Evolutionary conservation across 2,329 filamentous ascomycete species (phyloP).

Genomic region (Penicillium digitatum): DNA sequence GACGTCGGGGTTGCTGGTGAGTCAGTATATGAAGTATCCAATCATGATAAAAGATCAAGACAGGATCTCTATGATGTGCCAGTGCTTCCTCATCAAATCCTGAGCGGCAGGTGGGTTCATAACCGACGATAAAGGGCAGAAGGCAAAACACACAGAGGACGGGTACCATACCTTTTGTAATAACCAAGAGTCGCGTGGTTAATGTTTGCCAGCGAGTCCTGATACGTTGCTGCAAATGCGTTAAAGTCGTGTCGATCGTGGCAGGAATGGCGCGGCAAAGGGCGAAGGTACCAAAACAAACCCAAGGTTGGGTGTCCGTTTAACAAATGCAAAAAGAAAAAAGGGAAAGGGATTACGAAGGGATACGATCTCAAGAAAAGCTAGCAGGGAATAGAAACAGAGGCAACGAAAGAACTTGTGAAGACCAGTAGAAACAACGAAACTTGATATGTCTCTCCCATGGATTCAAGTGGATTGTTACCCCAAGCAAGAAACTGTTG

Average conservation of each 20-base stretch:
- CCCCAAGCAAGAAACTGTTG: conserved; percentile 27
- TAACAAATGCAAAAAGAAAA: conserved; percentile 6
- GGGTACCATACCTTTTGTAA: conserved; percentile 20
- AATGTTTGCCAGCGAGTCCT: conserved; percentile 16
- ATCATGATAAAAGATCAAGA: conserved; percentile 3
- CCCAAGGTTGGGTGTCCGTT: conserved; percentile 7
- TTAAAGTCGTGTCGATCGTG: conserved; percentile 23
- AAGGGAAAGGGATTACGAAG: conserved; percentile 22
- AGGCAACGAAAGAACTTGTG: conserved; percentile 10
- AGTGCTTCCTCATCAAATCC: conserved; percentile 8
- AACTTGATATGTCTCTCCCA: conserved; percentile 25
- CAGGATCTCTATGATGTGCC: conserved; percentile 11
- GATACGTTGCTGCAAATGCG: conserved; percentile 11
- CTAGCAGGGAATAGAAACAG: conserved; percentile 7
- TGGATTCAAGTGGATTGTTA: conserved; percentile 28
- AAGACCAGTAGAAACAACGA: conserved; percentile 13
- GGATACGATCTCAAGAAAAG: conserved; percentile 15
- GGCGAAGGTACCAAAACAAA: conserved; percentile 12
- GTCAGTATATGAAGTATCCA: background rate
- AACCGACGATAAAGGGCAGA: background rate
- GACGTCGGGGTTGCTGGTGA: conserved; percentile 50
- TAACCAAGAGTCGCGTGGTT: conserved; percentile 14
- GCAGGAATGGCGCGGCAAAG: conserved; percentile 23
- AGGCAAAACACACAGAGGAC: background rate
- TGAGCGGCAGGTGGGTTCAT: background rate